Evolutionary conservation across 2,329 filamentous ascomycete species (phyloP).

Genomic region (Hymenoscyphus infarciens): DNA sequence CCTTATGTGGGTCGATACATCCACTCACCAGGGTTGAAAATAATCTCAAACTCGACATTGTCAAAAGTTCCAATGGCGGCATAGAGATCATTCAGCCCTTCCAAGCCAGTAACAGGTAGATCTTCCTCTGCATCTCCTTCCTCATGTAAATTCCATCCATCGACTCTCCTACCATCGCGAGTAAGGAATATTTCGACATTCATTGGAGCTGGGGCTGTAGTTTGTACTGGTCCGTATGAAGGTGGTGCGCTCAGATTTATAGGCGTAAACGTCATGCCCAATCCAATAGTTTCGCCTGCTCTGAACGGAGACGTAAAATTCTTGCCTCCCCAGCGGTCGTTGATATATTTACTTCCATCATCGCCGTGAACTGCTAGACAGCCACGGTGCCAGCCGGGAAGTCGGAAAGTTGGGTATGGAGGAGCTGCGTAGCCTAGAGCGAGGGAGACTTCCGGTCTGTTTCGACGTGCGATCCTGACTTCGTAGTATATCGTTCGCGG

Average conservation of each 20-base stretch:
- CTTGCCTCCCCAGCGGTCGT: slow-evolving; percentile 70
- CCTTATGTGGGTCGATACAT: slow-evolving; percentile 40
- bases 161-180: slow-evolving; percentile 55
- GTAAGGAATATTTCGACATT: slow-evolving; percentile 67
- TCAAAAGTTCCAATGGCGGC: slow-evolving; percentile 70
- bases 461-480: slow-evolving; percentile 50
- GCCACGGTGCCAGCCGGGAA: slow-evolving; percentile 78
- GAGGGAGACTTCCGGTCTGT: slow-evolving; percentile 45
- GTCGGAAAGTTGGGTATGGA: slow-evolving; percentile 72
- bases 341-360: slow-evolving; percentile 72
- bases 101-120: slow-evolving; percentile 61
- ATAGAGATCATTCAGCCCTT: slow-evolving; percentile 68
- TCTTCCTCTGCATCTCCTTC: slow-evolving; percentile 63
- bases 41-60: slow-evolving; percentile 63
- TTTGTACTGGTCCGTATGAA: slow-evolving; percentile 27
- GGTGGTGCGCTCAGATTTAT: slow-evolving; percentile 30
- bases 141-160: slow-evolving; percentile 71
- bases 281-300: slow-evolving; percentile 63
- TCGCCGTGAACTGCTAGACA: slow-evolving; percentile 75
- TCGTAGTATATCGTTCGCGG: slow-evolving; percentile 69
- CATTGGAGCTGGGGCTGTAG: slow-evolving; percentile 32
- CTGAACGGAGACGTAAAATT: slow-evolving; percentile 63
- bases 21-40: slow-evolving; percentile 59
- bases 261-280: slow-evolving; percentile 62
- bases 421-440: slow-evolving; percentile 69